These are phyloP conservation scores for Saturnispora sekii DNA, from an alignment of 805 yeast genomes.

Conservation along the genomic window DNA sequence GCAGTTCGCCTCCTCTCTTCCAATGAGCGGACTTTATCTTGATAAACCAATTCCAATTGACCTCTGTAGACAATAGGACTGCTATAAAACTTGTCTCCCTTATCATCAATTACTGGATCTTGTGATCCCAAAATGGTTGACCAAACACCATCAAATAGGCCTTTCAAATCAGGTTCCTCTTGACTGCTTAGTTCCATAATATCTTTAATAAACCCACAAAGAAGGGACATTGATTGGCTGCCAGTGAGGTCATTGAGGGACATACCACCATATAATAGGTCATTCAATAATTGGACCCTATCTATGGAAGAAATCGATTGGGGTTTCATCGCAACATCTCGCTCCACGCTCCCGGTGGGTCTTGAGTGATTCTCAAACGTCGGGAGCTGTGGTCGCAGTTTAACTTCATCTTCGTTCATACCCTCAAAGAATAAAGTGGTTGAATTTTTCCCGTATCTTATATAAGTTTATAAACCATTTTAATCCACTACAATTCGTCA, in stretches of 20 bases:
- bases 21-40: not conserved
- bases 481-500: slow-evolving; percentile 45
- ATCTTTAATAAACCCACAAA: slow-evolving; percentile 21
- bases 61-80: slow-evolving; percentile 5
- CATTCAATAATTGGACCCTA: slow-evolving; percentile 25
- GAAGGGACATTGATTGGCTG: slow-evolving; percentile 23
- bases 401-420: slow-evolving; percentile 7
- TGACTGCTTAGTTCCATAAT: slow-evolving; percentile 14
- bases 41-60: not conserved
- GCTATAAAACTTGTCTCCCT: not conserved
- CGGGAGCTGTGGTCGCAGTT: slow-evolving; percentile 15
- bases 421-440: not conserved
- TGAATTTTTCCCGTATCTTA: slow-evolving; percentile 7
- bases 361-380: slow-evolving; percentile 15
- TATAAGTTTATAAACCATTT: too few species aligned
- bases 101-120: not conserved
- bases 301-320: slow-evolving; percentile 14
- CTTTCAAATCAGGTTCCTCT: not conserved
- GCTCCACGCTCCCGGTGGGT: slow-evolving; percentile 5
- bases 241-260: slow-evolving; percentile 18
- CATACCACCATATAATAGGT: slow-evolving; percentile 15
- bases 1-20: slow-evolving; percentile 8
- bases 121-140: slow-evolving; percentile 1
- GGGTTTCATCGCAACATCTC: not conserved
- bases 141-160: not conserved